Evolutionary conservation across 2,329 filamentous ascomycete species (phyloP), one percentile per base, ranked within the genome.

Genomic region (Ophiocordyceps camponoti-floridani): DNA sequence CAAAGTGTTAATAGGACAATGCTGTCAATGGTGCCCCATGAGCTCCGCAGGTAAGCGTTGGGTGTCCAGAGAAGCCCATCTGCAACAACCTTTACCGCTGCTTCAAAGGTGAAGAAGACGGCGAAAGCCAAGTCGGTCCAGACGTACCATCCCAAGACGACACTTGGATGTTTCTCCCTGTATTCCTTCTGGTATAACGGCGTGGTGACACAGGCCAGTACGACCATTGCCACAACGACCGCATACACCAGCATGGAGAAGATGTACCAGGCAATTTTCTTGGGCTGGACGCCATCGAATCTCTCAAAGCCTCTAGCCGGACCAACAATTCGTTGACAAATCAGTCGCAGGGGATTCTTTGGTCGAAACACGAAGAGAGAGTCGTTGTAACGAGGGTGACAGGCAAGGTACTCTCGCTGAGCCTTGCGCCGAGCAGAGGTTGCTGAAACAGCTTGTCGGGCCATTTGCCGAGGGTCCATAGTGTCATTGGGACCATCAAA

Each of bases 51-150:
- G 58, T 94, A 98, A 3, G 93, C 93, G 62, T 98, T 95, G 0
- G 91, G 91, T 0, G 91, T 95, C 77, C 85, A 96, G 59, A 95
- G 83, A 54, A 94, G 83, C 8, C 91, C 91, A 63, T 98, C 91
- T 0, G 91, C 91, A 53, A 98, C 78, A 45, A 94, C 79, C 60
- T 98, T 98, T 64, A 98, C 88, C 6, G 79, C 56, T 1, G 88
- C 86, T 61, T 98, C 91, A 7, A 84, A 57, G 0, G 82, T 83
- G 63, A 98, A 98, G 13, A 98, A 63, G 2, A 82, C 62, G 2
- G 89, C 87, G 58, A 98, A 98, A 7, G 84, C 81, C 61, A 93
- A 70, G 59, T 98, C 91, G 12, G 84, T 84, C 75, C 85, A 96
- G 6, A 93, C 83, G 57, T 95, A 96, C 91, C 93, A 98, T 56